phyloP scores from a whole-genome alignment of 2,329 filamentous ascomycete species.

The Aspergillus brasiliensis region DNA sequence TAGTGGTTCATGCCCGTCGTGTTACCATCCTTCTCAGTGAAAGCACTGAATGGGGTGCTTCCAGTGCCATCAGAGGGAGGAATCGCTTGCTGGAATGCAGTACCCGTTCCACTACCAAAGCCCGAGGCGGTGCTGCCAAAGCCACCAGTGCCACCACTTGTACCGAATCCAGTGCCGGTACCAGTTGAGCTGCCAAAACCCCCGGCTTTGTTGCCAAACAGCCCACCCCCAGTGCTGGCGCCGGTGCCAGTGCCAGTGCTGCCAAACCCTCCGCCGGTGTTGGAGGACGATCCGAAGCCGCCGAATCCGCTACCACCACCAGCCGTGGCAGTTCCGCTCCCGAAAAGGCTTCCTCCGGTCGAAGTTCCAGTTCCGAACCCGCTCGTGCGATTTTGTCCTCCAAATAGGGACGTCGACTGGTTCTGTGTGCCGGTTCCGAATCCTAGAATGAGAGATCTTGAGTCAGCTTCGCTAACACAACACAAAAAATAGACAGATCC shows the following conservation, averaged over 20 bases:
- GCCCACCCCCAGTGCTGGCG: not conserved
- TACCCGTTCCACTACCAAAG: constrained; percentile 43
- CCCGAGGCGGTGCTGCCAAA: constrained; percentile 30
- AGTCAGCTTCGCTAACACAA: constrained; percentile 17
- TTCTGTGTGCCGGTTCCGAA: constrained; percentile 40
- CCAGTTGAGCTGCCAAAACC: constrained; percentile 36
- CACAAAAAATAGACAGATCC: not conserved
- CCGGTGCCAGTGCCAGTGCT: constrained; percentile 5
- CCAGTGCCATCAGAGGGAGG: constrained; percentile 50
- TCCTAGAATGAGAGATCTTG: constrained; percentile 27
- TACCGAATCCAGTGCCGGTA: constrained; percentile 21
- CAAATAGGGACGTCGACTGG: constrained; percentile 40
- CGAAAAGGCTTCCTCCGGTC: constrained; percentile 37
- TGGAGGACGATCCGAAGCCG: constrained; percentile 35
- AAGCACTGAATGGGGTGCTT: constrained; percentile 47
- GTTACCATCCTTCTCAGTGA: constrained; percentile 48
- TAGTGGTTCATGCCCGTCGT: constrained; percentile 47
- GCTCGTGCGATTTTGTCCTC: constrained; percentile 33
- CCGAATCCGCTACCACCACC: constrained; percentile 24
- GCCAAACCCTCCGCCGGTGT: constrained; percentile 32
- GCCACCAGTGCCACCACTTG: constrained; percentile 34
- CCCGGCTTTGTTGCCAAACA: constrained; percentile 25
- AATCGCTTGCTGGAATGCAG: constrained; percentile 44
- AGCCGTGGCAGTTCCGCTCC: constrained; percentile 21
- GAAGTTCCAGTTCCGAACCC: constrained; percentile 35